Percentiles rank a stretch among this genome's conserved stretches.
Evolutionary conservation across 140 eudicot species (phyloP).

Genomic region (Oenanthe javanica): DNA sequence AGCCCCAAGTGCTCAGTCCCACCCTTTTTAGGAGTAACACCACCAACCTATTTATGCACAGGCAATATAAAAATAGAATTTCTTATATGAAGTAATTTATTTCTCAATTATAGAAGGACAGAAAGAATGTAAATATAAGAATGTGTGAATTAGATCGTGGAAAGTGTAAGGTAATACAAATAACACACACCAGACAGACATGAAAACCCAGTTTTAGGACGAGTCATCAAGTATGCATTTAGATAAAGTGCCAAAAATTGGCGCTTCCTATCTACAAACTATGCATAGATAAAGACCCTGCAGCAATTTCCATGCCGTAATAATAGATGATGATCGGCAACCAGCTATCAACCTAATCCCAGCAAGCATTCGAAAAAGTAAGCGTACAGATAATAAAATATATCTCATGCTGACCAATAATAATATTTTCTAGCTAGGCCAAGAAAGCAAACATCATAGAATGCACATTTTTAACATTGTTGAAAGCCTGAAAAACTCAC

Average conservation of each 20-base stretch:
- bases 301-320: background rate
- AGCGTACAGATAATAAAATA: background rate
- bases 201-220: background rate
- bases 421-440: background rate
- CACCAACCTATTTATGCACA: conserved; percentile 62
- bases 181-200: background rate
- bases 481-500: background rate
- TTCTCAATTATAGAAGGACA: background rate
- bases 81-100: background rate
- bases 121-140: background rate
- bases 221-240: background rate
- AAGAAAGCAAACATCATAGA: background rate
- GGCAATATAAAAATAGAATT: background rate
- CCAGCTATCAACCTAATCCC: background rate
- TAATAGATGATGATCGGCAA: background rate
- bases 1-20: conserved; percentile 98
- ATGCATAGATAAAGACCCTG: background rate
- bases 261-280: background rate
- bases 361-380: background rate
- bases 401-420: background rate
- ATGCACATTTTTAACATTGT: background rate
- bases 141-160: background rate
- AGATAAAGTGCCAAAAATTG: background rate
- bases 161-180: background rate
- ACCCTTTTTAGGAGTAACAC: conserved; percentile 93